Conservation (phyloP, 23 red algal genomes). For the Gracilaria vermiculophylla region DNA sequence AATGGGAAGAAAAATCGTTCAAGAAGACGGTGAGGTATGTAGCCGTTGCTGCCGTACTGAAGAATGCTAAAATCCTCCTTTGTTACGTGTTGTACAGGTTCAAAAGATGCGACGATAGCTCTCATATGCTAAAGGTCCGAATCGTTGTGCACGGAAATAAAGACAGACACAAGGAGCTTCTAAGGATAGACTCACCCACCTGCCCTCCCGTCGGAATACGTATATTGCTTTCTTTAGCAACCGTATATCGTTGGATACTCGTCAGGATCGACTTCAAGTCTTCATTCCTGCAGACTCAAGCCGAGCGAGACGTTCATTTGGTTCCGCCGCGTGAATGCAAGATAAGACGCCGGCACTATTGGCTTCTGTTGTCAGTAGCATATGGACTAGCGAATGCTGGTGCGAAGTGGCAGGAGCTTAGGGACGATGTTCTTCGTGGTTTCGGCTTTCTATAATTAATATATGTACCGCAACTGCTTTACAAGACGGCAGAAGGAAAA, state of each 20-base stretch:
- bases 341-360: background rate
- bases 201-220: conserved; percentile 26
- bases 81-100: conserved; percentile 54
- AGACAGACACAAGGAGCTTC: conserved; percentile 10
- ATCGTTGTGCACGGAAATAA: conserved; percentile 48
- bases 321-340: conserved; percentile 8
- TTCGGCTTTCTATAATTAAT: background rate
- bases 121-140: conserved; percentile 1
- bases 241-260: background rate
- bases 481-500: background rate
- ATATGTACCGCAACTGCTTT: conserved; percentile 49
- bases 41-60: background rate
- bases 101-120: conserved; percentile 35
- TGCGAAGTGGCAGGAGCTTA: conserved; percentile 45
- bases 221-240: conserved; percentile 10
- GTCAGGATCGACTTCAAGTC: conserved; percentile 38
- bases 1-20: conserved; percentile 23
- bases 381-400: conserved; percentile 47
- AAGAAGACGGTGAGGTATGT: conserved; percentile 48
- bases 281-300: conserved; percentile 38
- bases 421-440: background rate
- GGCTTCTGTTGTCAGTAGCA: conserved; percentile 10
- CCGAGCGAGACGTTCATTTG: conserved; percentile 40
- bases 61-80: conserved; percentile 2
- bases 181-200: conserved; percentile 23